Evolutionary conservation across 2,329 filamentous ascomycete genomes (phyloP), one percentile per base, ranked within the genome.

Genomic region (Hypoxylon sp.): DNA sequence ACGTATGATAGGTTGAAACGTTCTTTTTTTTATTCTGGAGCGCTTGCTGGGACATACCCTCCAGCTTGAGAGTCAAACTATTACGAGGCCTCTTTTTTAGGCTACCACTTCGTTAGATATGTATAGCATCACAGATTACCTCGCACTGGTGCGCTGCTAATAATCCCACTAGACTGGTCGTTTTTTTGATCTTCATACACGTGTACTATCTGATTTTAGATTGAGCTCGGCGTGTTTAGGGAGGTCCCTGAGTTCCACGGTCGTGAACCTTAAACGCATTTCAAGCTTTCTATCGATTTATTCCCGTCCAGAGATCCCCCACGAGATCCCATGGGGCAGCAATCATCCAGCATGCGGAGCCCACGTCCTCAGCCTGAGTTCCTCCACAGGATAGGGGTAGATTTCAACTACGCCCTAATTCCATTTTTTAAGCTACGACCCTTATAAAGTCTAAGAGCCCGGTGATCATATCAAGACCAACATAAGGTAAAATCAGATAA

Each of bases 301-400:
- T 22, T 5, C 14, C 22, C 42, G 11, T 47, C 9, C 19, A 37
- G 24, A 61, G 39, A 65, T 65, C 46, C 61, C 44, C 35, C 19
- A 13, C 14, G 31, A 60, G 52, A 68, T 68, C 57, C 47, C 31
- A 46, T 62, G 52, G 47, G 31, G 26, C 26, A n/a, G 26, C 26
- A 29, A 5, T 11, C n/a, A 11, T 46, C n/a, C 17, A 47, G 3
- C n/a, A 57, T 35, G 24, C 39, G 19, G 9, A 57, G 22, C 10
- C 37, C 6, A n/a, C 39, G 35, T 17, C 29, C 53, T 44, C 39
- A 44, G 39, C 39, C 26, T 35, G 13, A 39, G 22, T 31, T 17
- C 22, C 3, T 42, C 39, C 24, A 14, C 3, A 35, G 11, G 10
- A 29, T 47, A 22, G 1, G 19, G 19, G 19, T 26, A 22, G 5